phyloP scores from a whole-genome alignment of 352 stramenopile species.

The Phytophthora multivora region DNA sequence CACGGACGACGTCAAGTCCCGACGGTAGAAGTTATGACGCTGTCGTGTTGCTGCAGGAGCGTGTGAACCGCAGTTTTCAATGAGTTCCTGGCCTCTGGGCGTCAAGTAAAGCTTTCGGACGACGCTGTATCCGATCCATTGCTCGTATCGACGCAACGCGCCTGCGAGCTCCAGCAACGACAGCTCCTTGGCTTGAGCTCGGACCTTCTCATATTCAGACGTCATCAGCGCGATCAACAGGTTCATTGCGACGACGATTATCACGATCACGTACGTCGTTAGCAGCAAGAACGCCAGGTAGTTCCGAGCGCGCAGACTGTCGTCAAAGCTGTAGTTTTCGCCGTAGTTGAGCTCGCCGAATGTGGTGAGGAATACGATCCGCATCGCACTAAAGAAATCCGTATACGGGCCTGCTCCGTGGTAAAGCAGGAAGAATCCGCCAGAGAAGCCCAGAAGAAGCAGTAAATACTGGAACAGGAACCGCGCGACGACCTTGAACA shows the following conservation, averaged over 20 bases:
- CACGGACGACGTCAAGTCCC: constrained; percentile 32
- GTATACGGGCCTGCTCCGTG: constrained; percentile 48
- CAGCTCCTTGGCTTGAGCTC: constrained; percentile 55
- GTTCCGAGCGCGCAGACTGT: constrained; percentile 44
- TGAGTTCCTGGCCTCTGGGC: constrained; percentile 34
- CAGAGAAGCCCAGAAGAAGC: constrained; percentile 54
- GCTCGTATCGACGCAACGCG: constrained; percentile 58
- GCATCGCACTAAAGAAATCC: constrained; percentile 53
- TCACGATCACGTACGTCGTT: constrained; percentile 55
- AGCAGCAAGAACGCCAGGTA: constrained; percentile 49
- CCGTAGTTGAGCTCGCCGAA: constrained; percentile 65
- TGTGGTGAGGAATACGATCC: constrained; percentile 60
- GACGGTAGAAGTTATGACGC: constrained; percentile 27
- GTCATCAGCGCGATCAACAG: constrained; percentile 63
- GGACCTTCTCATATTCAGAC: constrained; percentile 63
- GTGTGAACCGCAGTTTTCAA: constrained; percentile 30
- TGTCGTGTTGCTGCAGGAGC: constrained; percentile 10
- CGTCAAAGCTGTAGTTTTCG: constrained; percentile 53
- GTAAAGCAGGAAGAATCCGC: constrained; percentile 49
- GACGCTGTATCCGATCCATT: constrained; percentile 46
- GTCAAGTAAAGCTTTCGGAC: constrained; percentile 47
- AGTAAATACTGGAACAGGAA: constrained; percentile 64
- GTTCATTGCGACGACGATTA: constrained; percentile 64
- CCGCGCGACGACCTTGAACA: constrained; percentile 57
- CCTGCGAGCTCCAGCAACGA: constrained; percentile 50